phyloP scores from a whole-genome alignment of 208 protist species.

The Acanthamoeba lugdunensis region DNA sequence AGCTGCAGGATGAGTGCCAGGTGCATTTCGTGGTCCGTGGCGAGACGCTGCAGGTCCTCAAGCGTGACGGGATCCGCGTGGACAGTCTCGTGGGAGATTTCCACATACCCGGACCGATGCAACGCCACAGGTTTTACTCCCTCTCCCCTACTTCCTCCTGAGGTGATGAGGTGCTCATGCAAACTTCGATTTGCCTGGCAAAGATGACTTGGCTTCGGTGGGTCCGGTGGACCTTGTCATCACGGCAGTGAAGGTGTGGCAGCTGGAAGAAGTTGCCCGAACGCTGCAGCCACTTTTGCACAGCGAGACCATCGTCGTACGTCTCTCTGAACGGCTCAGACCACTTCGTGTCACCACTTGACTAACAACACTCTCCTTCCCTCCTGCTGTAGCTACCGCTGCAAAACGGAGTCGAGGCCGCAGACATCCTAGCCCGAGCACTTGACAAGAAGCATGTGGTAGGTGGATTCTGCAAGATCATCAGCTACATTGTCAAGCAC shows the following conservation, averaged over 20 bases:
- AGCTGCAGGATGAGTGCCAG: not conserved
- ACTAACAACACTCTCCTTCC: not conserved
- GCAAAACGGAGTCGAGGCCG: not conserved
- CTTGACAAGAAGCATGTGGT: not conserved
- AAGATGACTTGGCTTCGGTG: not conserved
- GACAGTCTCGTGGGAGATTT: constrained; percentile 17
- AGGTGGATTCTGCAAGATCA: constrained; percentile 31
- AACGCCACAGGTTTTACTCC: not conserved
- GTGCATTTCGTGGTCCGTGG: constrained; percentile 55
- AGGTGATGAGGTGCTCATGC: not conserved
- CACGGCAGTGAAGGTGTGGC: constrained; percentile 41
- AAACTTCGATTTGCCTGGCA: not conserved
- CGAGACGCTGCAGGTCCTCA: constrained; percentile 5
- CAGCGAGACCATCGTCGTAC: not conserved
- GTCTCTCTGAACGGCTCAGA: not conserved
- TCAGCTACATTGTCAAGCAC: constrained; percentile 24
- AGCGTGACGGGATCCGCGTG: not conserved
- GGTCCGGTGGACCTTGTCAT: constrained; percentile 35
- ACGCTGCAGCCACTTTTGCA: constrained; percentile 24
- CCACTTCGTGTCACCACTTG: not conserved
- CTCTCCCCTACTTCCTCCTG: not conserved
- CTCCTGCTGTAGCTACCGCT: not conserved
- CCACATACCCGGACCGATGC: not conserved
- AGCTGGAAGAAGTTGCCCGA: constrained; percentile 26
- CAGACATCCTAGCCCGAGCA: not conserved